phyloP scores from a whole-genome alignment of 805 yeast genomes.

The Starmerella roubikii region DNA sequence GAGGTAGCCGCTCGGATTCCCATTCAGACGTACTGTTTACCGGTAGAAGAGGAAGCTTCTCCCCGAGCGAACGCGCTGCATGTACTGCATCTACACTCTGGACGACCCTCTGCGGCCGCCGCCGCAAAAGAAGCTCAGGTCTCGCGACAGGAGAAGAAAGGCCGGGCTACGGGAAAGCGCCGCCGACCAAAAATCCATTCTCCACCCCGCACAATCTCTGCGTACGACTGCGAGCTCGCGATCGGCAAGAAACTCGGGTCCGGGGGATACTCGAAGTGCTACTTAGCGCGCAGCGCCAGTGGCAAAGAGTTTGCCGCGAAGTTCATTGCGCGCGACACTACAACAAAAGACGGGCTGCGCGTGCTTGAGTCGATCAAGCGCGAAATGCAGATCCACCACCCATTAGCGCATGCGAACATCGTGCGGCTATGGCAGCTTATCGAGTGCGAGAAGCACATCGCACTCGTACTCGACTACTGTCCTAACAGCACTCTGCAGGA shows the following conservation, averaged over 20 bases:
- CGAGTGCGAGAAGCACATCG: conserved; percentile 85
- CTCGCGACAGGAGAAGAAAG: no score
- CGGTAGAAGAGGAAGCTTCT: no score
- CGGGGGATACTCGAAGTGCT: conserved; percentile 18
- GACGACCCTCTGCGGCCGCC: no score
- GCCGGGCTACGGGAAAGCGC: no score
- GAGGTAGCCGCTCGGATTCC: neutral
- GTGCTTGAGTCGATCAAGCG: conserved; percentile 1
- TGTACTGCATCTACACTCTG: no score
- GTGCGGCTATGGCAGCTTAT: conserved; percentile 88
- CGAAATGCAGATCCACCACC: conserved; percentile 83
- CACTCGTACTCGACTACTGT: conserved; percentile 81
- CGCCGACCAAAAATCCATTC: neutral
- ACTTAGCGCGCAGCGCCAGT: neutral
- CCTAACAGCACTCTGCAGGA: conserved; percentile 91
- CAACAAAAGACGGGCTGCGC: neutral
- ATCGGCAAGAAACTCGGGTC: conserved; percentile 10
- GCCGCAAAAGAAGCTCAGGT: no score
- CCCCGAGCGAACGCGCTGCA: no score
- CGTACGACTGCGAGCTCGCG: neutral
- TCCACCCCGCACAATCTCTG: neutral
- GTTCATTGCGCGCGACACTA: conserved; percentile 2
- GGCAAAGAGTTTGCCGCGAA: conserved; percentile 14
- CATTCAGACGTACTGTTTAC: neutral
- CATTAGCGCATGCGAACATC: conserved; percentile 72